Percentiles rank a stretch among this genome's conserved stretches.
Conservation (phyloP, 208 protist genomes). For the Leishmania tarentolae region DNA sequence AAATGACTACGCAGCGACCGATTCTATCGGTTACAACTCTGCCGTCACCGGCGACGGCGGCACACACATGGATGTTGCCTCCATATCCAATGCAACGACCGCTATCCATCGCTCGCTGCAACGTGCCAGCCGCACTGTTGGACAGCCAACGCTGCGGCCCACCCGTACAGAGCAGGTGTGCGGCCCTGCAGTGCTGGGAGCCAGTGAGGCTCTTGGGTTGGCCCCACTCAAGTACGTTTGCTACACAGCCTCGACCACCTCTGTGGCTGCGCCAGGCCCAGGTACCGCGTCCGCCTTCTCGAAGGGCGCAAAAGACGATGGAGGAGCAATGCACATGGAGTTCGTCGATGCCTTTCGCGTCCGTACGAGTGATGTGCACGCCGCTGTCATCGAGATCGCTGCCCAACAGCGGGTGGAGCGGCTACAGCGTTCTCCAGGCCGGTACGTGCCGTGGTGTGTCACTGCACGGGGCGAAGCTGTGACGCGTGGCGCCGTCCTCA, state of each 20-base stretch:
- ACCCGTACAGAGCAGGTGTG: slow-evolving; percentile 57
- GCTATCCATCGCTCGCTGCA: slow-evolving; percentile 71
- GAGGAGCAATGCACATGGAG: slow-evolving; percentile 19
- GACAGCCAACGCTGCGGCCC: slow-evolving; percentile 75
- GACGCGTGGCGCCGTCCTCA: slow-evolving; percentile 23
- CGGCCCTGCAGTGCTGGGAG: slow-evolving; percentile 67
- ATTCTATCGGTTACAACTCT: slow-evolving; percentile 10
- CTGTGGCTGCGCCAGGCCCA: slow-evolving; percentile 1
- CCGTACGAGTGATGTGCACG: slow-evolving; percentile 70
- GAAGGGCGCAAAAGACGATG: slow-evolving; percentile 4
- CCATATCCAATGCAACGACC: slow-evolving; percentile 70
- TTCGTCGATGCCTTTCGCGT: slow-evolving; percentile 64
- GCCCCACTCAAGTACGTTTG: slow-evolving; percentile 64
- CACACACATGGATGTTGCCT: slow-evolving; percentile 43
- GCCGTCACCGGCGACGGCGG: slow-evolving; percentile 6
- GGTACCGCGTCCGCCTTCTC: neutral
- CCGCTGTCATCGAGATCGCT: slow-evolving; percentile 55
- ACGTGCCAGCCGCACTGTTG: slow-evolving; percentile 64
- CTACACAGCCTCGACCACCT: slow-evolving; percentile 44
- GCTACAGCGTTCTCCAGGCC: slow-evolving; percentile 10
- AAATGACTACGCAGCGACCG: slow-evolving; percentile 6
- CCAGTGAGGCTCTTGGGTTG: slow-evolving; percentile 69
- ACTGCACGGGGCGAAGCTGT: slow-evolving; percentile 12
- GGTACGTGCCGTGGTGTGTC: slow-evolving; percentile 27
- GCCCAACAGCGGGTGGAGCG: slow-evolving; percentile 15